Evolutionary conservation across 2,329 filamentous ascomycete species (phyloP), one percentile per base, ranked within the genome.

Genomic region (Venturia pyrina): DNA sequence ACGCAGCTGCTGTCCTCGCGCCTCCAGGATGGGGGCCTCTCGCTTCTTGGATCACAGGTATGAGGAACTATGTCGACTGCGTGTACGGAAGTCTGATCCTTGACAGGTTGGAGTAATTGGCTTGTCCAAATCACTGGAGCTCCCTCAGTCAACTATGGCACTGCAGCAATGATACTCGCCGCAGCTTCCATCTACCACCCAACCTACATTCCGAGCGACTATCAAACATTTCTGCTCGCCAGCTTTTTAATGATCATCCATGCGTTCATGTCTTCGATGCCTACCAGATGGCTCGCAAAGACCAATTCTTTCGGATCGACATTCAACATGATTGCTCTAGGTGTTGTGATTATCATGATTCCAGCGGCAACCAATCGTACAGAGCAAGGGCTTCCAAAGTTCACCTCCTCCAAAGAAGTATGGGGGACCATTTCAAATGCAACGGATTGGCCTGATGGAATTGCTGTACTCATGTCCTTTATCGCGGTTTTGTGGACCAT

Each of bases 391-490:
- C 75, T 81, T 11, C 78, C 85, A n/a, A 81, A 83, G 61, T 89
- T 89, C 73, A 79, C 81, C 2, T 75, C 84, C 0, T 83, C 81
- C 2, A 80, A 77, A 44, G 78, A 83, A 53, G 87, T 90, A 41
- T 90, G 88, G 83, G 84, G 85, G 63, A 79, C 79, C 6, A 87
- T 90, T 66, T 84, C 88, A 70, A 83, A 86, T 65, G 82, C 83
- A 32, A 90, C 88, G 0, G 83, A 86, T 59, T 91, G 84, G 72
- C 87, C 88, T 0, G 81, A 86, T 65, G 88, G 88, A 21, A 78
- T 90, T 24, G 83, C 86, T 0, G 81, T 90, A 0, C 78, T 91
- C 34, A 90, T 90, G 87, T 85, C 82, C 28, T 91, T 91, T 73
- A 82, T 89, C 56, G 82, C 83, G 37, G 87, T 89, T 43, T 88